Evolutionary conservation across 805 yeast species (phyloP), one percentile per base, ranked within the genome.

Genomic region (Suhomyces sp.): DNA sequence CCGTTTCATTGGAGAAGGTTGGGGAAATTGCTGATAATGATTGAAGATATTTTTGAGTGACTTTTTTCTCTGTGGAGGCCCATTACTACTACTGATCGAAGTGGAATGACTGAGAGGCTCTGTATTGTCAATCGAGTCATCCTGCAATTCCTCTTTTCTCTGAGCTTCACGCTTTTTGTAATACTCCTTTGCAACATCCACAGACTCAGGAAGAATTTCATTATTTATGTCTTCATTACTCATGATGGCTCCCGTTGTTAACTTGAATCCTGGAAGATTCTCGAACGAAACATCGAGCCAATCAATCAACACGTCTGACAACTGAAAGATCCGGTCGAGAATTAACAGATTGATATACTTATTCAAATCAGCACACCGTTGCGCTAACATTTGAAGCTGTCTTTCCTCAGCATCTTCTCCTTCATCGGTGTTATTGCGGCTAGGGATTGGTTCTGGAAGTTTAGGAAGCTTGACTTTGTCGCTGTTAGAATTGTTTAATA

Each of bases 361-460:
- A 53, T 77, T 69, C 54, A 80, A 58, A 15, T 70, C 71, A 36
- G 70, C 69, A 50, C 80, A 74, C 50, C 82, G 62, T 54, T 68
- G 67, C 53, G 73, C 54, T 3, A 72, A 51, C 15, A 69, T 62
- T 36, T 50, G 48, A 45, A 57, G 52, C 44, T 53, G 60, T 22
- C 9, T 24, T 17, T 52, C 57, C 45, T 54, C 58, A 17, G 49
- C 49, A 17, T 52, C 54, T 12, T 46, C 48, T 12, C 48, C 54
- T 26, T 46, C 48, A 38, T 51, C 61, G 44, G 59, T 54, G 54
- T 56, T 12, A 65, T 62, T 35, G 62, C 62, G 44, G 65, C 68
- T 57, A 4, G 79, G 77, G n/a, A 79, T 71, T 8, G 82, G 80
- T 46, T 73, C 78, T 17, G 83, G 84, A 31, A 80, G 57, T 27